Conservation (phyloP, 306 rosid species). For the Potentilla sterilis region DNA sequence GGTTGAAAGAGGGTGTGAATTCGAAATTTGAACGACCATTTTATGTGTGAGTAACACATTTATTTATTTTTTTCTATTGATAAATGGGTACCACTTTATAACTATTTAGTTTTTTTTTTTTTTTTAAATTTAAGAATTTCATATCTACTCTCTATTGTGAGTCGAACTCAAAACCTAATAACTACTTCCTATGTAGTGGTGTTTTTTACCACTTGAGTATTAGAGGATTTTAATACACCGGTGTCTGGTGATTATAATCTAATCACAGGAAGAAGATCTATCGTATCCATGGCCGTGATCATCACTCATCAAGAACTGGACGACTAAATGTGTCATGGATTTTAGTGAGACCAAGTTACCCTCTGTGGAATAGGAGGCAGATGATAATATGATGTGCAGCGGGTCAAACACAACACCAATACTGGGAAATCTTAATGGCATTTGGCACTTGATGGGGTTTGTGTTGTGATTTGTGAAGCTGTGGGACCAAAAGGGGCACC, state of each 20-base stretch:
- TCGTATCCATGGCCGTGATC: constrained; percentile 16
- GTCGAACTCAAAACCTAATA: too few species aligned
- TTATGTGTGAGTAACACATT: background rate
- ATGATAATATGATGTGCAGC: constrained; percentile 9
- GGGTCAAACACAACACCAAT: constrained; percentile 22
- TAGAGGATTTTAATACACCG: background rate
- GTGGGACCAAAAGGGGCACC: constrained; percentile 15
- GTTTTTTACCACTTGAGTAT: too few species aligned
- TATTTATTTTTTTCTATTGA: too few species aligned
- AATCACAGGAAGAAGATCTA: constrained; percentile 27
- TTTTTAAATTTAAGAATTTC: too few species aligned
- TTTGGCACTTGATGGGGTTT: constrained; percentile 29
- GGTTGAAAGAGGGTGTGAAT: background rate
- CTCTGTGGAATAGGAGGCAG: constrained; percentile 36
- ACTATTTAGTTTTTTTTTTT: too few species aligned
- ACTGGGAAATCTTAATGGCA: constrained; percentile 23
- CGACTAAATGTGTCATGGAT: background rate
- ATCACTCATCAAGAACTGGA: constrained; percentile 14
- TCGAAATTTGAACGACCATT: background rate
- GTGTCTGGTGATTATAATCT: constrained; percentile 44
- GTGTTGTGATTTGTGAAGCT: constrained; percentile 19
- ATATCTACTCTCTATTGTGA: too few species aligned
- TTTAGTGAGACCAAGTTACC: constrained; percentile 15
- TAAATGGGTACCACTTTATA: too few species aligned
- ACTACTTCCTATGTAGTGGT: too few species aligned